phyloP scores from a whole-genome alignment of 768 basidiomycete genomes.

The Lyophyllum shimeji region DNA sequence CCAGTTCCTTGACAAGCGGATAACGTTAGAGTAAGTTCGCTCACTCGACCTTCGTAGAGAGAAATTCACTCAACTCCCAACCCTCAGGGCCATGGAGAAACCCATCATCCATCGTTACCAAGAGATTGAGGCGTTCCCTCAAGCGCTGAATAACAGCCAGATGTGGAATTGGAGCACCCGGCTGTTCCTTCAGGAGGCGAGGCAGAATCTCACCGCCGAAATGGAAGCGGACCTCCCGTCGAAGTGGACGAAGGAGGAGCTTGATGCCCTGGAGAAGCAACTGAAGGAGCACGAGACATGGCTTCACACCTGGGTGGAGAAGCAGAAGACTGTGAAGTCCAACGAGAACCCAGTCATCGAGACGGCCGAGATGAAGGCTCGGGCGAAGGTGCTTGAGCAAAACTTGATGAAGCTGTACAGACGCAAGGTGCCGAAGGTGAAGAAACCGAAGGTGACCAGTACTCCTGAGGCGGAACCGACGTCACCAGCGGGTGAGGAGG shows the following conservation, averaged over 20 bases:
- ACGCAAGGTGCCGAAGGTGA: conserved; percentile 66
- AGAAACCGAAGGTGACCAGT: conserved; percentile 46
- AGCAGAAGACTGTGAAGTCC: conserved; percentile 71
- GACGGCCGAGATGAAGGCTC: conserved; percentile 81
- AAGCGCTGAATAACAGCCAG: conserved; percentile 77
- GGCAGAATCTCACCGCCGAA: conserved; percentile 69
- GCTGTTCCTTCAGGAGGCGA: conserved; percentile 84
- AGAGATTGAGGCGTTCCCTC: conserved; percentile 85
- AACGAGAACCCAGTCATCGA: conserved; percentile 86
- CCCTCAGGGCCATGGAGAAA: conserved; percentile 64
- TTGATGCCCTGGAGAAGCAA: conserved; percentile 73
- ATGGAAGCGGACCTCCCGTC: conserved; percentile 58
- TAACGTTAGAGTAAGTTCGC: conserved; percentile 75
- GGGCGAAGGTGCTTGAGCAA: conserved; percentile 77
- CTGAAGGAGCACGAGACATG: conserved; percentile 81
- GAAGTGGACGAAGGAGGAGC: conserved; percentile 86
- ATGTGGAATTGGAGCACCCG: conserved; percentile 88
- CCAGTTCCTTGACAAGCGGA: conserved; percentile 73
- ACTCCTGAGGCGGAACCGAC: conserved; percentile 23
- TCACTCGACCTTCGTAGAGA: background rate
- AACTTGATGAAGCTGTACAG: conserved; percentile 67
- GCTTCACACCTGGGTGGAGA: conserved; percentile 79
- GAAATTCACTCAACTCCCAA: conserved; percentile 3
- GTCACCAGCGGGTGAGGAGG: conserved; percentile 9
- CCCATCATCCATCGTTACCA: conserved; percentile 86